Evolutionary conservation across 805 yeast genomes (phyloP).

Genomic region (Lipomyces mesembrius): DNA sequence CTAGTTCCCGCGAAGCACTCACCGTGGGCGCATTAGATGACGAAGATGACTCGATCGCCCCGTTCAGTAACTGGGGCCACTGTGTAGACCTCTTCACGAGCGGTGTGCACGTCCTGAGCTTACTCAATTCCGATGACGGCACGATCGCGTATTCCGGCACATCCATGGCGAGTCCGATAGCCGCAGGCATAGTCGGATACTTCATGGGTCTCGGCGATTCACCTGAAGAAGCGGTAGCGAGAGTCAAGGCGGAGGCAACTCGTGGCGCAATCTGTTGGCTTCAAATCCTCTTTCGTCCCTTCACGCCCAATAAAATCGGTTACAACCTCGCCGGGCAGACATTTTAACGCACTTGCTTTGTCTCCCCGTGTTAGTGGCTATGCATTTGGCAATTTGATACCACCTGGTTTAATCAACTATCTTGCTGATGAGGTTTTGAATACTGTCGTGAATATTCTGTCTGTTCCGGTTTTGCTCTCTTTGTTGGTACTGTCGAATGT

Average conservation of each 20-base stretch:
- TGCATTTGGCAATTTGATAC: neutral
- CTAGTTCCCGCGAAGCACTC: constrained; percentile 70
- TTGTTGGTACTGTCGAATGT: neutral
- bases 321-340: constrained; percentile 32
- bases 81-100: constrained; percentile 88
- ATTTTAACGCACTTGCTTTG: neutral
- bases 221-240: constrained; percentile 38
- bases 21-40: constrained; percentile 92
- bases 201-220: constrained; percentile 52
- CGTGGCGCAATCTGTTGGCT: constrained; percentile 36
- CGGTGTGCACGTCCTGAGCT: constrained; percentile 81
- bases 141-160: constrained; percentile 64
- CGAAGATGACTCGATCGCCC: constrained; percentile 66
- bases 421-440: neutral
- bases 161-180: constrained; percentile 98
- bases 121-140: constrained; percentile 43
- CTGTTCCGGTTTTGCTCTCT: neutral
- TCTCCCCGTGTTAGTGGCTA: neutral
- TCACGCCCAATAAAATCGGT: constrained; percentile 35
- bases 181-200: constrained; percentile 88
- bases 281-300: constrained; percentile 38
- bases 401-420: neutral
- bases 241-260: constrained; percentile 36
- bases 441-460: neutral
- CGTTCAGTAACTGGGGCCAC: constrained; percentile 90